Percentiles rank a stretch among this genome's conserved stretches.
These are phyloP conservation scores for Aspergillus sp. DNA, from an alignment of 2,329 filamentous ascomycete genomes.

Conservation along the genomic window DNA sequence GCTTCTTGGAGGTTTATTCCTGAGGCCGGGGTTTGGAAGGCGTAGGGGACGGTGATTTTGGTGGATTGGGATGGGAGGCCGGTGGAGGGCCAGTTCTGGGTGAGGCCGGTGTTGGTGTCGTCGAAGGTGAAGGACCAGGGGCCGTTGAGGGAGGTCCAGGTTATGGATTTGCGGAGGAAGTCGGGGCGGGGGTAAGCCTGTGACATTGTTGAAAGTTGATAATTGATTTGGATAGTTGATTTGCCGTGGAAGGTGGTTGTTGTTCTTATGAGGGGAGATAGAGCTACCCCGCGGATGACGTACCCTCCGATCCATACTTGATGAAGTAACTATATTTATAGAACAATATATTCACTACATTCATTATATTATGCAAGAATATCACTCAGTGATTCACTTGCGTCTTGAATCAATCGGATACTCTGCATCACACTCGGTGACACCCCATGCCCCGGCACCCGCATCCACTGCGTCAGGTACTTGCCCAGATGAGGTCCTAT, in stretches of 20 bases:
- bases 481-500: constrained; percentile 46
- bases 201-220: neutral
- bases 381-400: neutral
- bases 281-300: neutral
- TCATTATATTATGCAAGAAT: neutral
- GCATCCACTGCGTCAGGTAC: constrained; percentile 46
- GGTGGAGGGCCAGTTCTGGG: neutral
- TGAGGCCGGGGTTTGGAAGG: constrained; percentile 64
- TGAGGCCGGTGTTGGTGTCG: constrained; percentile 59
- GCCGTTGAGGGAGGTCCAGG: constrained; percentile 63
- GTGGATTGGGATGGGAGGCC: constrained; percentile 32
- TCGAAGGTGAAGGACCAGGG: constrained; percentile 66
- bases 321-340: neutral
- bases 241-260: neutral
- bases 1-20: constrained; percentile 62
- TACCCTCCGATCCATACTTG: neutral
- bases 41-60: constrained; percentile 63
- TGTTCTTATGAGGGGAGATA: neutral
- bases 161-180: constrained; percentile 57
- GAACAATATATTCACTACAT: neutral
- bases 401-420: constrained; percentile 46
- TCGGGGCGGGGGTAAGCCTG: constrained; percentile 62
- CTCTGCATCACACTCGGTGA: constrained; percentile 52
- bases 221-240: neutral
- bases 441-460: constrained; percentile 36